Evolutionary conservation across 345 rosid genomes (phyloP), one percentile per base, ranked within the genome.

Genomic region (Firmiana major): DNA sequence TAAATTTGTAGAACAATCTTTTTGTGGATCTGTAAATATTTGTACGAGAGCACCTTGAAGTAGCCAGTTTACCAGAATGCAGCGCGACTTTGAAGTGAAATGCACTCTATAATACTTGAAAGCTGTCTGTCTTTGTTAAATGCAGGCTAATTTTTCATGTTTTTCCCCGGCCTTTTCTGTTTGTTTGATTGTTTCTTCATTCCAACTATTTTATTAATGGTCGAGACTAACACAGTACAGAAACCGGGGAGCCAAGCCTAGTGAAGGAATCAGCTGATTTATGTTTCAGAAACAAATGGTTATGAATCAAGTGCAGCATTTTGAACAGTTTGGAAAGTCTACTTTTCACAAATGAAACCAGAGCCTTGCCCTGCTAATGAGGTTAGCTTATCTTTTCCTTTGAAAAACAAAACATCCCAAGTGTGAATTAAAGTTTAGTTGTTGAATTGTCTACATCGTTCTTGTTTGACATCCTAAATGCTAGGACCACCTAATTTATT

Each of bases 401-500:
- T 66, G 49, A 65, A n/a, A 4, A 9, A 65, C 16, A 42, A n/a
- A 65, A 40, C 31, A 40, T 42, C 16, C 49, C 3, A 6, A 28
- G 7, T 9, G 43, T 5, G 57, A 54, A n/a, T 1, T 24, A 36
- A 72, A 71, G 4, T 76, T 64, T 17, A 57, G 76, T 71, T 21
- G 83, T 73, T 73, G 24, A 72, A 55, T n/a, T 5, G 75, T 81
- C 75, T 65, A n/a, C 64, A 26, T 81, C 83, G 24, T 38, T 17
- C 21, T 43, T 48, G 57, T 73, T 38, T 55, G 49, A 69, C 21
- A 58, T 48, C 51, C 49, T 48, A 58, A 49, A 58, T 63, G 16
- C 58, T 46, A 48, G 83, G 78, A 77, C 80, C 80, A 81, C 78
- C 45, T 48, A 53, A 64, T 40, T 48, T 64, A 34, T n/a, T n/a